Evolutionary conservation across 768 basidiomycete species (phyloP).

Genomic region (Rickenella mellea): DNA sequence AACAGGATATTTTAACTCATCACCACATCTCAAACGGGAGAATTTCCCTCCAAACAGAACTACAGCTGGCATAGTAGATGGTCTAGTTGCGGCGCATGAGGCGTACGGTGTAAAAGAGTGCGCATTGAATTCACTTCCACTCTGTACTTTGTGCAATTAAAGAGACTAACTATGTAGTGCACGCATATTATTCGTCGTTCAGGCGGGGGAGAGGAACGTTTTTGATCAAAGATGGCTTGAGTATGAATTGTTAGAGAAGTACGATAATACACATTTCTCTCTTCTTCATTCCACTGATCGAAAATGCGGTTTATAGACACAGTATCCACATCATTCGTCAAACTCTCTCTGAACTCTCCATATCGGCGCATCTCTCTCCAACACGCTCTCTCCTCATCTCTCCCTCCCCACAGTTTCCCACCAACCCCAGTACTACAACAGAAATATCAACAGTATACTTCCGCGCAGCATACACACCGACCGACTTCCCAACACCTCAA

Average conservation of each 20-base stretch:
- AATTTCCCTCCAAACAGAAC: conserved; percentile 73
- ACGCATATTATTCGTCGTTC: conserved; percentile 79
- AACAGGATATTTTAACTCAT: conserved; percentile 59
- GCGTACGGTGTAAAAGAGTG: conserved; percentile 57
- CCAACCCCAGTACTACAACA: conserved; percentile 26
- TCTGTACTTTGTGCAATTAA: not conserved
- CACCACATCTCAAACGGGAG: conserved; percentile 37
- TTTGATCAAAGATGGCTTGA: conserved; percentile 91
- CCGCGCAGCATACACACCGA: conserved; percentile 80
- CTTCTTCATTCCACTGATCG: not conserved
- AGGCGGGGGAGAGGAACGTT: conserved; percentile 81
- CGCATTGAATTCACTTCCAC: not conserved
- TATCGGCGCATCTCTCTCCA: conserved; percentile 41
- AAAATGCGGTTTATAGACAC: conserved; percentile 39
- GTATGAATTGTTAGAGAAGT: conserved; percentile 78
- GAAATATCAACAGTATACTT: conserved; percentile 90
- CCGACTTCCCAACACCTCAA: conserved; percentile 57
- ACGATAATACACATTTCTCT: conserved; percentile 9
- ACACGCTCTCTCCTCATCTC: conserved; percentile 34
- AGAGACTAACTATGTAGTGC: conserved; percentile 25
- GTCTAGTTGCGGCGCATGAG: conserved; percentile 71
- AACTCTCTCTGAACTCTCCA: conserved; percentile 61
- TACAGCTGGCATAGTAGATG: conserved; percentile 56
- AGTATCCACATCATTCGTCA: conserved; percentile 66
- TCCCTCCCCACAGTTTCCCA: conserved; percentile 19